Evolutionary conservation across 177 flowering plant genomes (phyloP).

Genomic region (Vitis hybrid): DNA sequence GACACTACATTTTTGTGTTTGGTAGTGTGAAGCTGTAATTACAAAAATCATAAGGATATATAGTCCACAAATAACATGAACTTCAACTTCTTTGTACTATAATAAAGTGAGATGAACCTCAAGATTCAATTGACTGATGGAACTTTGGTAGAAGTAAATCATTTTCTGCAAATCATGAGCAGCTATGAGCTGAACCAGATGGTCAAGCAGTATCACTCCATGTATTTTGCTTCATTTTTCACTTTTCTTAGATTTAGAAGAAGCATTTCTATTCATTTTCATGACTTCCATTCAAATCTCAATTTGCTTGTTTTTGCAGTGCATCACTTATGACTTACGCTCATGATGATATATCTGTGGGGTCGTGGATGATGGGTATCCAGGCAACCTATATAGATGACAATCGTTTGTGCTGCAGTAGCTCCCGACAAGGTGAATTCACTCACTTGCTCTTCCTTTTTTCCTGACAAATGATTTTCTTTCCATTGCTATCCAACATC

Average conservation of each 20-base stretch:
- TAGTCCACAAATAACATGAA: too few relatives aligned
- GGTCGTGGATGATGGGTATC: constrained; percentile 98
- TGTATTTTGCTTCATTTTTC: neutral
- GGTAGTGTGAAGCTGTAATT: too few relatives aligned
- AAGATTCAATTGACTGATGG: neutral
- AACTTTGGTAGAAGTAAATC: neutral
- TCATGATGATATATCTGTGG: constrained; percentile 85
- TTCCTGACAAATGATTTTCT: neutral
- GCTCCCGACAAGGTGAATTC: constrained; percentile 63
- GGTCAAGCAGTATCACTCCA: neutral
- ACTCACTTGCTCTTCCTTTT: neutral
- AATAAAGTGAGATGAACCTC: neutral
- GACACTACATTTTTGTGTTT: too few relatives aligned
- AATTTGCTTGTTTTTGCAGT: constrained; percentile 41
- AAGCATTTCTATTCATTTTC: neutral
- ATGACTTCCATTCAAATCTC: neutral
- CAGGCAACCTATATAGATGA: constrained; percentile 88
- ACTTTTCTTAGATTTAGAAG: neutral
- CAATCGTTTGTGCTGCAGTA: constrained; percentile 78
- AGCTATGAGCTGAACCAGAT: too few relatives aligned
- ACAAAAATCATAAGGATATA: too few relatives aligned
- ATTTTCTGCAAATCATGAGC: neutral
- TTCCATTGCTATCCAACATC: too few relatives aligned
- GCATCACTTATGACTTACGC: constrained; percentile 85
- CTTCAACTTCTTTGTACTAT: neutral